Conservation (phyloP, 306 rosid species). For the Trichosanthes cucumerina region DNA sequence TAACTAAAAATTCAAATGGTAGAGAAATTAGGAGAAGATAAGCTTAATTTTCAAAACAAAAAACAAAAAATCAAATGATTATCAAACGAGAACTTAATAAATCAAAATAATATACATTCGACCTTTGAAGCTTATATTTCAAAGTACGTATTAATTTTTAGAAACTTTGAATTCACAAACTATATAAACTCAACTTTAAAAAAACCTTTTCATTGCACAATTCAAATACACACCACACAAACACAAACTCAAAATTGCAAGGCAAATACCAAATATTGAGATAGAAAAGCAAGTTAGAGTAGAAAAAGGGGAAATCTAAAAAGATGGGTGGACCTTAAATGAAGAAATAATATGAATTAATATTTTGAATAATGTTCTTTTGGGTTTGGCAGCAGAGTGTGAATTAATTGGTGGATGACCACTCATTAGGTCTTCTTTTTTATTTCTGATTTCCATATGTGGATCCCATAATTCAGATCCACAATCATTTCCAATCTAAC, state of each 20-base stretch:
- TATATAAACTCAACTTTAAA: too few species aligned
- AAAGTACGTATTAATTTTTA: too few species aligned
- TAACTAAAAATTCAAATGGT: too few species aligned
- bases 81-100: too few species aligned
- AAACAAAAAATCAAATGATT: too few species aligned
- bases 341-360: neutral
- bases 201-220: too few species aligned
- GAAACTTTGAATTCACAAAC: too few species aligned
- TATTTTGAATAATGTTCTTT: neutral
- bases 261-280: neutral
- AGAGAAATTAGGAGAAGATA: too few species aligned
- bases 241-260: neutral
- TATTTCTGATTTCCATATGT: neutral
- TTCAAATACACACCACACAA: neutral
- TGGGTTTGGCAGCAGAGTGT: neutral
- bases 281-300: neutral
- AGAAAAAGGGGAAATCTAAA: neutral
- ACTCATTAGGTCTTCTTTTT: neutral
- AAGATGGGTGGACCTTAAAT: neutral
- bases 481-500: neutral
- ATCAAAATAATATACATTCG: too few species aligned
- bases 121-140: too few species aligned
- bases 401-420: constrained; percentile 5
- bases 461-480: neutral
- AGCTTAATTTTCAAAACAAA: too few species aligned